These are phyloP conservation scores for Sporothrix pseudoabietina DNA, from an alignment of 2,329 filamentous ascomycete genomes.

Conservation along the genomic window DNA sequence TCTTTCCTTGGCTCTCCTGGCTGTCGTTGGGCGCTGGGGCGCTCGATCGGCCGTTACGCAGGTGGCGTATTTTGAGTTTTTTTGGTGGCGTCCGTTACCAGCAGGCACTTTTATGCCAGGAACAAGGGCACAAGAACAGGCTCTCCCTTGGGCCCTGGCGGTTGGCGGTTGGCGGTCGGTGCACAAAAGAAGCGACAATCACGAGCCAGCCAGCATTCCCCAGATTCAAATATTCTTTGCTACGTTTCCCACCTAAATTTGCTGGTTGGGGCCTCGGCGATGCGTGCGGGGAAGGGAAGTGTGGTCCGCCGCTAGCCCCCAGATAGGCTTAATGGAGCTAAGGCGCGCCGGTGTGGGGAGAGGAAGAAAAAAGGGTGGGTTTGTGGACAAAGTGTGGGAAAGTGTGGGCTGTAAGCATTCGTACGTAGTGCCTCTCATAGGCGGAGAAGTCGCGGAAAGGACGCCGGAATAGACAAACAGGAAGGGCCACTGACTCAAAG, in stretches of 20 bases:
- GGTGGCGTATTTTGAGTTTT: slow-evolving; percentile 8
- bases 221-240: background rate
- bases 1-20: background rate
- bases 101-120: background rate
- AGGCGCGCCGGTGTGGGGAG: slow-evolving; percentile 9
- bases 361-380: background rate
- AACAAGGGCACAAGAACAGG: background rate
- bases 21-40: background rate
- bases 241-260: background rate
- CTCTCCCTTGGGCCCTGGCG: background rate
- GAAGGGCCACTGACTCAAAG: background rate
- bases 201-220: slow-evolving; percentile 17
- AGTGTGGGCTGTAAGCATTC: background rate
- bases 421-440: background rate
- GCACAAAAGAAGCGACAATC: slow-evolving; percentile 1
- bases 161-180: background rate
- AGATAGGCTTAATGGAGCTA: background rate
- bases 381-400: background rate
- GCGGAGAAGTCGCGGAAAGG: background rate
- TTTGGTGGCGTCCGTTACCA: background rate
- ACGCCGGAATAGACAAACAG: background rate
- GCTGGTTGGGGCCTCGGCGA: slow-evolving; percentile 16
- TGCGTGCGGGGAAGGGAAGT: slow-evolving; percentile 22
- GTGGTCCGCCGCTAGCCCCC: slow-evolving; percentile 15
- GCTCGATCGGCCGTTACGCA: slow-evolving; percentile 20